Conservation (phyloP, 1,284 basidiomycete genomes). For the Tilletia caries region DNA sequence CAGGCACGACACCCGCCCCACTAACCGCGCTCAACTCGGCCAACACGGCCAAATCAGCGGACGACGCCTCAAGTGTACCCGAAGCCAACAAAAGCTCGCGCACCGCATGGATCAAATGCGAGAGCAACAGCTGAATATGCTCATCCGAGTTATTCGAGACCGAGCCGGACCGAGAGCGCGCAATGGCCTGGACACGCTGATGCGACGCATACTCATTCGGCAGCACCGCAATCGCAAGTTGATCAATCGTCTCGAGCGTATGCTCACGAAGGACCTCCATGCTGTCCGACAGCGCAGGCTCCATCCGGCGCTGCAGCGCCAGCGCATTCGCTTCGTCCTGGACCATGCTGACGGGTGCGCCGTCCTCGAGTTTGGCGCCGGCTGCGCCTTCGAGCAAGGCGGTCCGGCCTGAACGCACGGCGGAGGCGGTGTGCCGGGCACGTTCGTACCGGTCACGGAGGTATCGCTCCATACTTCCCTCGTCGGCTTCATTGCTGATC, state of each 20-base stretch:
- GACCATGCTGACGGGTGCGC: conserved; percentile 1
- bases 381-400: conserved; percentile 8
- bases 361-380: background rate
- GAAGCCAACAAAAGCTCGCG: background rate
- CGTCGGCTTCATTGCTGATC: background rate
- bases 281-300: background rate
- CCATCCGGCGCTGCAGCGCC: conserved; percentile 5
- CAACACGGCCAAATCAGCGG: background rate
- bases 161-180: background rate
- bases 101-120: background rate
- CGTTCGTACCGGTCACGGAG: conserved; percentile 7
- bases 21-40: background rate
- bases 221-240: conserved; percentile 6
- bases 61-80: background rate
- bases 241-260: conserved; percentile 1
- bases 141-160: background rate
- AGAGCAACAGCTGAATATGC: conserved; percentile 1
- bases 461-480: background rate
- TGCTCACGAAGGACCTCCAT: background rate
- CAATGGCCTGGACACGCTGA: background rate
- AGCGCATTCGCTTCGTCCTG: background rate
- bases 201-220: conserved; percentile 6
- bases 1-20: background rate
- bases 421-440: conserved; percentile 1
- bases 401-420: background rate